Evolutionary conservation across 495 filamentous ascomycete genomes (phyloP).

Genomic region (Niebla homalea): DNA sequence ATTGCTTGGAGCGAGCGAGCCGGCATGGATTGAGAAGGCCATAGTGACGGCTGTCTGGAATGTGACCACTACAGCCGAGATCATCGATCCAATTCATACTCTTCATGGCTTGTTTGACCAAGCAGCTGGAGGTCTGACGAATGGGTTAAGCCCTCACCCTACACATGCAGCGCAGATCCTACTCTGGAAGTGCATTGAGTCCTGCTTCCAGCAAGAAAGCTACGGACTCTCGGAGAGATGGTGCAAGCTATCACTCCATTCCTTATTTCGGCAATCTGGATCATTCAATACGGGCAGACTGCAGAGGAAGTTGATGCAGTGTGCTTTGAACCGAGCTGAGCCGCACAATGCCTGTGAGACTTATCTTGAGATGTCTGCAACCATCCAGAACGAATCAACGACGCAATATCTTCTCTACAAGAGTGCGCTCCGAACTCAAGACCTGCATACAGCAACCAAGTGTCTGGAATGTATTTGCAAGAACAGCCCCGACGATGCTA

Average conservation of each 20-base stretch:
- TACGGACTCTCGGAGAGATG: constrained; percentile 48
- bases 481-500: constrained; percentile 35
- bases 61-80: constrained; percentile 25
- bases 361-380: constrained; percentile 47
- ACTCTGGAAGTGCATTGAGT: constrained; percentile 63
- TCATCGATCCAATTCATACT: constrained; percentile 13
- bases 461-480: constrained; percentile 42
- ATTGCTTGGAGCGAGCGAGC: constrained; percentile 27
- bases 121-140: constrained; percentile 21
- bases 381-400: constrained; percentile 41
- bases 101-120: constrained; percentile 28
- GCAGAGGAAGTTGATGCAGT: constrained; percentile 56
- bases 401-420: constrained; percentile 67
- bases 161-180: constrained; percentile 62
- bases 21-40: constrained; percentile 48
- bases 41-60: constrained; percentile 51
- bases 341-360: constrained; percentile 36
- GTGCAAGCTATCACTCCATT: constrained; percentile 58
- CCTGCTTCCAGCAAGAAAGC: constrained; percentile 36
- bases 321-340: constrained; percentile 44
- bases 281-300: constrained; percentile 52
- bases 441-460: constrained; percentile 41
- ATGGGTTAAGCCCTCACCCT: constrained; percentile 37
- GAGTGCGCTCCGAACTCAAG: constrained; percentile 45
- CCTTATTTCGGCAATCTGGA: constrained; percentile 49